These are phyloP conservation scores for Dentipellis sp. DNA, from an alignment of 768 basidiomycete species.

Conservation along the genomic window DNA sequence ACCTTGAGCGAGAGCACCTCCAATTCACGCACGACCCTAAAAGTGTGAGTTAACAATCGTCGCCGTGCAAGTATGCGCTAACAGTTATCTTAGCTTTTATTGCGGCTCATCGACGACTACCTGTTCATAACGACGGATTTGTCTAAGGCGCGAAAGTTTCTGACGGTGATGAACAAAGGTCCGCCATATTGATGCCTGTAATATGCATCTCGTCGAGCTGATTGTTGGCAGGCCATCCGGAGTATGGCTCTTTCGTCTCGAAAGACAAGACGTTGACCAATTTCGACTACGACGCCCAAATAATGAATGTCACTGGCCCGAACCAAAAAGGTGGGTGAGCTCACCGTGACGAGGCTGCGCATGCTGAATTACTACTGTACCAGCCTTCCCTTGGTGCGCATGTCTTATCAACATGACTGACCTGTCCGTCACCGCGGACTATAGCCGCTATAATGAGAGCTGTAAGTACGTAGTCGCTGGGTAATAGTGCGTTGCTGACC, in stretches of 20 bases:
- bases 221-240: slow-evolving; percentile 60
- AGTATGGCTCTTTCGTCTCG: slow-evolving; percentile 90
- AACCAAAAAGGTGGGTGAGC: slow-evolving; percentile 31
- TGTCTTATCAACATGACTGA: slow-evolving; percentile 65
- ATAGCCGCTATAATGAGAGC: slow-evolving; percentile 51
- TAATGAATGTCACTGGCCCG: slow-evolving; percentile 44
- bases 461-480: slow-evolving; percentile 33
- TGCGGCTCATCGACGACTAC: slow-evolving; percentile 94
- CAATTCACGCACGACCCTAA: slow-evolving; percentile 45
- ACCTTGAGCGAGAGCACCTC: slow-evolving; percentile 60
- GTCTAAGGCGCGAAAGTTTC: slow-evolving; percentile 53
- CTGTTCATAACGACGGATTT: slow-evolving; percentile 70
- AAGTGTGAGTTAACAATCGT: slow-evolving; percentile 42
- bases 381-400: slow-evolving; percentile 95
- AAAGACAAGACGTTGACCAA: slow-evolving; percentile 84
- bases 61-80: not conserved
- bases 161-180: slow-evolving; percentile 73
- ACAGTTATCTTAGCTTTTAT: slow-evolving; percentile 45
- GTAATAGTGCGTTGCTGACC: not conserved
- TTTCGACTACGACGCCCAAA: slow-evolving; percentile 55
- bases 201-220: not conserved
- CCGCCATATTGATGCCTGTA: slow-evolving; percentile 1
- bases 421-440: slow-evolving; percentile 75
- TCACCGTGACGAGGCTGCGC: not conserved
- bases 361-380: not conserved